Percentiles rank a stretch among this genome's conserved stretches.
Evolutionary conservation across 1,284 basidiomycete genomes (phyloP).

Genomic region (Apiotrichum veenhuisii): DNA sequence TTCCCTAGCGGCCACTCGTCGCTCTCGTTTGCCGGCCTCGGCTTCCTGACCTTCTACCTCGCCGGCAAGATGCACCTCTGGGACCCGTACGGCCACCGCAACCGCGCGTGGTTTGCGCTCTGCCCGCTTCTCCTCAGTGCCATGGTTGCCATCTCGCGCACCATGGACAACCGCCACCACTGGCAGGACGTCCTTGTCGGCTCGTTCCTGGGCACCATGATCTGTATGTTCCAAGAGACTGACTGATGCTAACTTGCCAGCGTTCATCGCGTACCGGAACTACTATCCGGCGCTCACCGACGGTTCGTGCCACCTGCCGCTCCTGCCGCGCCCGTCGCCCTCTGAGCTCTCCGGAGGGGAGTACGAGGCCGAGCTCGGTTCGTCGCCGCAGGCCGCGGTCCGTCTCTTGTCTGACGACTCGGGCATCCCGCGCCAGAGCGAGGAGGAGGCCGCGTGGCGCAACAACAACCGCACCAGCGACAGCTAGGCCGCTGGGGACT

Average conservation of each 20-base stretch:
- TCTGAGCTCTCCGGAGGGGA: constrained; percentile 24
- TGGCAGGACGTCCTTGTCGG: constrained; percentile 86
- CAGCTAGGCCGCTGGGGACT: background rate
- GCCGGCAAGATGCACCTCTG: constrained; percentile 90
- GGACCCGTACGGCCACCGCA: constrained; percentile 71
- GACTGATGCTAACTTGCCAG: constrained; percentile 20
- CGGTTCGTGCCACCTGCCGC: constrained; percentile 63
- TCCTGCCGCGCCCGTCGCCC: constrained; percentile 58
- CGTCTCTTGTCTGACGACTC: constrained; percentile 30
- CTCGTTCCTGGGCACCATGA: constrained; percentile 64
- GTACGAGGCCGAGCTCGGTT: constrained; percentile 15
- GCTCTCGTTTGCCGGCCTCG: constrained; percentile 83
- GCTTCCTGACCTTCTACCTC: constrained; percentile 82
- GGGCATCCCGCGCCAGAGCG: constrained; percentile 31
- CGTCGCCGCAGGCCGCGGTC: constrained; percentile 19
- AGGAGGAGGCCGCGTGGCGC: constrained; percentile 36
- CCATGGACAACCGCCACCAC: constrained; percentile 84
- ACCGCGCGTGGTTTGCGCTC: constrained; percentile 78
- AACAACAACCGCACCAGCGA: background rate
- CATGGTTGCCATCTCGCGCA: constrained; percentile 84
- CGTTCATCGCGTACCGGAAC: constrained; percentile 74
- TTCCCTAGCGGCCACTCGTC: constrained; percentile 83
- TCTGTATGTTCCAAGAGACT: constrained; percentile 58
- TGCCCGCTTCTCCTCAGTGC: constrained; percentile 73
- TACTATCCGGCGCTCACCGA: constrained; percentile 46